Conservation (phyloP, 768 basidiomycete species). For the Inosperma sp. region DNA sequence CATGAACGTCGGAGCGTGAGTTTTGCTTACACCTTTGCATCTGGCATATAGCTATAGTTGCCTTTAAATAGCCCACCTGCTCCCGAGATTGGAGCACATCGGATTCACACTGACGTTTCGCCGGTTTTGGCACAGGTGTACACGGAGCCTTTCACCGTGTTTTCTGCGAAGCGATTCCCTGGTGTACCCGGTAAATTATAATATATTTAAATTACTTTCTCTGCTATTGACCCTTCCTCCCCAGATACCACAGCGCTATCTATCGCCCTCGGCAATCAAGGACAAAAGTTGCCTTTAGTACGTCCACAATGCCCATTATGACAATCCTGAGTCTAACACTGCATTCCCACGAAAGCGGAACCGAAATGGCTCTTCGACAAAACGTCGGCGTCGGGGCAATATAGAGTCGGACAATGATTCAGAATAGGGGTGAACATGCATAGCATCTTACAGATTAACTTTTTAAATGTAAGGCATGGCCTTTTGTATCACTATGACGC, state of each 20-base stretch:
- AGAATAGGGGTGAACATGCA: too few relatives aligned
- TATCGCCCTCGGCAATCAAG: slow-evolving; percentile 85
- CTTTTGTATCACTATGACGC: too few relatives aligned
- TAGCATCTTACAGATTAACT: too few relatives aligned
- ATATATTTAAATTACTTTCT: slow-evolving; percentile 14
- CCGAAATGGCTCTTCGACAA: slow-evolving; percentile 57
- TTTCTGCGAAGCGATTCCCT: slow-evolving; percentile 90
- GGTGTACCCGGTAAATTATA: slow-evolving; percentile 75
- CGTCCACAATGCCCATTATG: slow-evolving; percentile 28
- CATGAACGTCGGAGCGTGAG: slow-evolving; percentile 90
- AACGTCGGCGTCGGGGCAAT: slow-evolving; percentile 54
- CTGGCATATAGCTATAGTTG: slow-evolving; percentile 9
- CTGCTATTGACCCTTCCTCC: slow-evolving; percentile 11
- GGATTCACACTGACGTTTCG: slow-evolving; percentile 63
- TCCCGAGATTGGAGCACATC: slow-evolving; percentile 60
- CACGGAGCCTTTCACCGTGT: slow-evolving; percentile 81
- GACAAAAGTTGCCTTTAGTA: slow-evolving; percentile 84
- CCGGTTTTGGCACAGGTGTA: slow-evolving; percentile 82
- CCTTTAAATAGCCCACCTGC: slow-evolving; percentile 53
- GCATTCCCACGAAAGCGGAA: slow-evolving; percentile 53
- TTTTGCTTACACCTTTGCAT: slow-evolving; percentile 21
- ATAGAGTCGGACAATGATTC: slow-evolving; percentile 69
- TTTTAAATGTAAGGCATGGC: too few relatives aligned
- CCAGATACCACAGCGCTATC: slow-evolving; percentile 85
- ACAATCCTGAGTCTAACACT: slow-evolving; percentile 17